Percentiles rank a stretch among this genome's conserved stretches.
phyloP scores from a whole-genome alignment of 2,329 filamentous ascomycete genomes.

The Claviceps sp. region DNA sequence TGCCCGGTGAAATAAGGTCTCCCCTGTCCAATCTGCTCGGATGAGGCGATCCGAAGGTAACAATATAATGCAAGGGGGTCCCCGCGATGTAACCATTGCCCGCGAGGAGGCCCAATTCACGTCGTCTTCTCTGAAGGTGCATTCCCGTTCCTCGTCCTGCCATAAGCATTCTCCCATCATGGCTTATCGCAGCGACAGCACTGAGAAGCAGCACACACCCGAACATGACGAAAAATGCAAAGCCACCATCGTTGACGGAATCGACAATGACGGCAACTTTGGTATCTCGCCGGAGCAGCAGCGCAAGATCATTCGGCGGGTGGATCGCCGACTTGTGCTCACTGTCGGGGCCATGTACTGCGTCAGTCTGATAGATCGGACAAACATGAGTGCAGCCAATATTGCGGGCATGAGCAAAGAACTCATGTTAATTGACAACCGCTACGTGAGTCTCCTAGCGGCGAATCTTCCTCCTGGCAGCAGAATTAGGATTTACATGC shows the following conservation, averaged over 20 bases:
- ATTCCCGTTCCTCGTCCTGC: no score
- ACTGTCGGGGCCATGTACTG: slow-evolving; percentile 58
- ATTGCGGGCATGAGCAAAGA: slow-evolving; percentile 51
- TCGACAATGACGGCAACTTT: slow-evolving; percentile 32
- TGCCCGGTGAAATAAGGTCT: no score
- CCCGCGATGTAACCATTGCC: no score
- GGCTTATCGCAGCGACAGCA: slow-evolving; percentile 10
- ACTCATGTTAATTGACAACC: slow-evolving; percentile 29
- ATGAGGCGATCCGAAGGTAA: no score
- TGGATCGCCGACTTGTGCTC: slow-evolving; percentile 53
- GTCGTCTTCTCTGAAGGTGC: no score
- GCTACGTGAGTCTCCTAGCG: slow-evolving; percentile 25
- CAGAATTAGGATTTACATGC: no score
- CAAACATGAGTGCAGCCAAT: slow-evolving; percentile 58
- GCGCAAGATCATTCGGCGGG: slow-evolving; percentile 50
- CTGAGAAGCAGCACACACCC: slow-evolving; percentile 12
- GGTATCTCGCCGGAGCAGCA: slow-evolving; percentile 49
- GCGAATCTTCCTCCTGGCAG: not conserved
- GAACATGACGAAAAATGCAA: slow-evolving; percentile 14
- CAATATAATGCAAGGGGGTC: no score
- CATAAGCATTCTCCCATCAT: slow-evolving; percentile 7
- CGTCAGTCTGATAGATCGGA: slow-evolving; percentile 65
- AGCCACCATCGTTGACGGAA: slow-evolving; percentile 20
- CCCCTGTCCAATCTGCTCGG: no score
- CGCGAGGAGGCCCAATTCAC: no score